Evolutionary conservation across 2,329 filamentous ascomycete genomes (phyloP), one percentile per base, ranked within the genome.

Genomic region (Thelonectria rubi): DNA sequence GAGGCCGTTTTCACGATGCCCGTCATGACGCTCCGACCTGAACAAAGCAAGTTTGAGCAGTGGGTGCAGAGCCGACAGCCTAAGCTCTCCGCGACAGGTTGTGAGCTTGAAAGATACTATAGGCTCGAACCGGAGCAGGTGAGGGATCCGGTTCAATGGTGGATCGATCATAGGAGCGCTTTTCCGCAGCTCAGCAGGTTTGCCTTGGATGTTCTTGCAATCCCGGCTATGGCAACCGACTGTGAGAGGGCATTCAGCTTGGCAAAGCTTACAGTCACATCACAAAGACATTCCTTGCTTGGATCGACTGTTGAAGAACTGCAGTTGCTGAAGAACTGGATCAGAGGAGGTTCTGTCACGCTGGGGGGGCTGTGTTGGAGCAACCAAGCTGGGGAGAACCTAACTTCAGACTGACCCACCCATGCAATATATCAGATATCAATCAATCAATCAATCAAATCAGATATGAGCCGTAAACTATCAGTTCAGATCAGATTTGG

Each of bases 241-340:
- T 59, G 51, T 24, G 51, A 56, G 60, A 55, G 60, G 37, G 55
- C 60, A 52, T 63, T 59, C 47, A 59, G 55, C 54, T 30, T 56
- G 45, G 52, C 34, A 32, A 63, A 54, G 55, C 48, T 58, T 20
- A 54, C 34, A 24, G 50, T 59, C 17, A 59, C 49, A 14, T 59
- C 21, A 43, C 21, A 59, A 37, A 17, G 32, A 21, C 43, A 54
- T 54, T 48, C 49, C 37, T 26, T 54, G 37, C 17, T 54, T 49
- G n/a, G 46, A 18, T 32, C 46, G 46, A 34, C 46, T 9, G n/a
- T 49, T 49, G 46, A 49, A 18, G 26, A 18, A 49, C 26, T 49
- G 26, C 46, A 49, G 15, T 49, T 49, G 10, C 26, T 49, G 26
- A 49, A 34, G 15, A 49, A 49, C 26, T 32, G 46, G 46, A 34